Percentiles rank a stretch among this genome's conserved stretches.
Conservation (phyloP, 2,329 filamentous ascomycete genomes). For the Fusarium armeniacum region DNA sequence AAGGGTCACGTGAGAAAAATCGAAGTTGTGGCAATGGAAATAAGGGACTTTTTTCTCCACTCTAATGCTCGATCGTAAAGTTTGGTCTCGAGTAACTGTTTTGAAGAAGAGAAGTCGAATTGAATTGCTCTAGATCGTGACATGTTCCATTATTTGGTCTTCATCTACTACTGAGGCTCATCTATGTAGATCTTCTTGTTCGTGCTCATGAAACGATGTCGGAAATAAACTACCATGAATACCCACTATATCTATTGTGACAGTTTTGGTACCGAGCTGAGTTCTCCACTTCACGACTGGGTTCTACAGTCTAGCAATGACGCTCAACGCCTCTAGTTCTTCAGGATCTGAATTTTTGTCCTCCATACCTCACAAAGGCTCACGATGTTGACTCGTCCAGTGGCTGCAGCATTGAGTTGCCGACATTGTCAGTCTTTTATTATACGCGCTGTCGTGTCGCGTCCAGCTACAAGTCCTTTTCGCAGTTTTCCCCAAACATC, state of each 20-base stretch:
- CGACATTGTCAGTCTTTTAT: slow-evolving; percentile 52
- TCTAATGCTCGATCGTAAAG: not conserved
- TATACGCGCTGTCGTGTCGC: slow-evolving; percentile 50
- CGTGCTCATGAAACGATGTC: not conserved
- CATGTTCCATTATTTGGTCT: not conserved
- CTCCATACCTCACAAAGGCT: not conserved
- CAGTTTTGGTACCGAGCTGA: slow-evolving; percentile 16
- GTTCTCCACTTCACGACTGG: slow-evolving; percentile 35
- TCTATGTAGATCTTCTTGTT: not conserved
- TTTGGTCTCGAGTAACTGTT: no score
- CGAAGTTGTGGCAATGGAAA: slow-evolving; percentile 23
- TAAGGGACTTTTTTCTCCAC: slow-evolving; percentile 26
- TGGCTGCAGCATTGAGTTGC: slow-evolving; percentile 50
- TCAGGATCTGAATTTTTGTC: slow-evolving; percentile 9
- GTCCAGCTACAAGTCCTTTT: slow-evolving; percentile 39
- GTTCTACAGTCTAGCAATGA: slow-evolving; percentile 19
- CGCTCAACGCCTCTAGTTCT: slow-evolving; percentile 13
- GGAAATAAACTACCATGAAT: not conserved
- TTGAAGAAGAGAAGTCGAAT: no score
- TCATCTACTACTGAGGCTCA: fast-evolving
- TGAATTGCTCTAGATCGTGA: no score
- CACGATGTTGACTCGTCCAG: slow-evolving; percentile 53
- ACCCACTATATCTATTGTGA: not conserved
- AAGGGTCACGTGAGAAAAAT: slow-evolving; percentile 40
- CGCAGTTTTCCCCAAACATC: slow-evolving; percentile 45